phyloP scores from a whole-genome alignment of 345 rosid species.

The Eucalyptus microcorys region DNA sequence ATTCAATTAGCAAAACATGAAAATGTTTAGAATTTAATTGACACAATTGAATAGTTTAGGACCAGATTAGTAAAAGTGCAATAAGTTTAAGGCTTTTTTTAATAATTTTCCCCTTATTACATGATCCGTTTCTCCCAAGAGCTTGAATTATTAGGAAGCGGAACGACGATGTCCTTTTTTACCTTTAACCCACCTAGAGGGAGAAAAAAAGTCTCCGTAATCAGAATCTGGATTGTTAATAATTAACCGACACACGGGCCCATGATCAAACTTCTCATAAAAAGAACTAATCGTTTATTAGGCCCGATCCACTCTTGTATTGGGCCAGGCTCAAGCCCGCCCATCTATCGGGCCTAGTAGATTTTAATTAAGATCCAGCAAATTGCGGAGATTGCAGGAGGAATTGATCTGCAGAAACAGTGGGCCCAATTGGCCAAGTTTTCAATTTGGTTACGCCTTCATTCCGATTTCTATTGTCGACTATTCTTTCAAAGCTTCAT shows the following conservation, averaged over 20 bases:
- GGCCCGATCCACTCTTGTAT: not conserved
- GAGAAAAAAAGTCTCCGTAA: not conserved
- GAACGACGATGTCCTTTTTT: not conserved
- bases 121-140: too few relatives aligned
- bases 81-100: too few relatives aligned
- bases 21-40: too few relatives aligned
- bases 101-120: too few relatives aligned
- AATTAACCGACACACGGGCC: not conserved
- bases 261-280: not conserved
- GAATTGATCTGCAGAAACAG: not conserved
- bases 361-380: not conserved
- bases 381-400: not conserved
- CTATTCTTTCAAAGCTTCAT: not conserved
- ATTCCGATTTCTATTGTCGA: not conserved
- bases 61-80: fast-evolving
- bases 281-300: not conserved
- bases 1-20: too few relatives aligned
- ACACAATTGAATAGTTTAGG: too few relatives aligned
- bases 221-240: not conserved
- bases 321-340: not conserved
- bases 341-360: not conserved
- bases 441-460: not conserved
- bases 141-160: too few relatives aligned
- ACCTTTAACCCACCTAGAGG: not conserved
- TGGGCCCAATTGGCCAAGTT: not conserved